Conservation (phyloP, 2,329 filamentous ascomycete species). For the Escovopsis weberi region DNA sequence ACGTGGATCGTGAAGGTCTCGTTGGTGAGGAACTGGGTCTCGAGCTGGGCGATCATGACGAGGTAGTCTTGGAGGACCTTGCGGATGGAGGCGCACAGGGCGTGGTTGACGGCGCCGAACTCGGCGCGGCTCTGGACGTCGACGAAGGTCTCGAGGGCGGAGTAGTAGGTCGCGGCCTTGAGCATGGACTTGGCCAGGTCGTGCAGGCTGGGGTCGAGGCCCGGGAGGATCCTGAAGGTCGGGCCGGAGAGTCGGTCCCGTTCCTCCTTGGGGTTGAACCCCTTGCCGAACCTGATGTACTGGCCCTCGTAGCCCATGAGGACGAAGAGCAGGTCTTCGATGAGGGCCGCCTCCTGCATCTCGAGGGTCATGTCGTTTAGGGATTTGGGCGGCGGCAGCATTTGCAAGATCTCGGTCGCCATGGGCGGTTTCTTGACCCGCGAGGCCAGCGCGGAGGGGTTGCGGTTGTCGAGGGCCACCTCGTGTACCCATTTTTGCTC, state of each 20-base stretch:
- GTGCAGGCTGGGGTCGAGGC: conserved; percentile 79
- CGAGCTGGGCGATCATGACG: conserved; percentile 80
- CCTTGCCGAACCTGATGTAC: conserved; percentile 75
- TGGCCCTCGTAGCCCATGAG: conserved; percentile 99
- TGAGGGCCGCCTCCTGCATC: conserved; percentile 69
- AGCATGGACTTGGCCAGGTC: conserved; percentile 82
- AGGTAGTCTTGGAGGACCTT: conserved; percentile 88
- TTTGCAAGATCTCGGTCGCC: conserved; percentile 37
- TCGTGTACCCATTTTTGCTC: background rate
- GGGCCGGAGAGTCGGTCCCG: conserved; percentile 78
- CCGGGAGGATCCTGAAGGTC: conserved; percentile 61
- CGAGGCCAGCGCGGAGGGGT: conserved; percentile 57
- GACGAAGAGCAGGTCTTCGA: conserved; percentile 85
- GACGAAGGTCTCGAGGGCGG: conserved; percentile 79
- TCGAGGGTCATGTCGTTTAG: conserved; percentile 62
- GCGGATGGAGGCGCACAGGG: conserved; percentile 85
- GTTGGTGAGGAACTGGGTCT: conserved; percentile 84
- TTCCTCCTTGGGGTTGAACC: conserved; percentile 72
- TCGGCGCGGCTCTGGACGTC: conserved; percentile 89
- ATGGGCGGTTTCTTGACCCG: conserved; percentile 52
- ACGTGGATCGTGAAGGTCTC: conserved; percentile 83
- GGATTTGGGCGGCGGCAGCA: conserved; percentile 52
- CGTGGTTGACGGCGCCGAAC: conserved; percentile 90
- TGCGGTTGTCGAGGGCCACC: conserved; percentile 22
- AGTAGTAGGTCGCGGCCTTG: conserved; percentile 87